Conservation (phyloP, 1,284 basidiomycete species). For the Rhizoctonia solani region DNA sequence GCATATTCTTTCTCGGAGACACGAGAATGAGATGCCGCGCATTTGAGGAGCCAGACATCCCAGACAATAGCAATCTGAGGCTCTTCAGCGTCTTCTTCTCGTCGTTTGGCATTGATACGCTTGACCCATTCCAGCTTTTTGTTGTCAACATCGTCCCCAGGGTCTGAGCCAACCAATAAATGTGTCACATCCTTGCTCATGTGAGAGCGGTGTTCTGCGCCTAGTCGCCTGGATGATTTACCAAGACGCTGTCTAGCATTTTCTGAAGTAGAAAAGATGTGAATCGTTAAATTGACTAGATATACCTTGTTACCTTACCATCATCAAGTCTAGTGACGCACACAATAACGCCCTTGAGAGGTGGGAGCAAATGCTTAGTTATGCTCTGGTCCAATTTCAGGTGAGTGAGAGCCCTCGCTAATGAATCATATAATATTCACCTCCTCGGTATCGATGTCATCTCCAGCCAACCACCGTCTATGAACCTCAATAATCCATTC, state of each 20-base stretch:
- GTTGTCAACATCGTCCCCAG: conserved; percentile 17
- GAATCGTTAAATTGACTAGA: not conserved
- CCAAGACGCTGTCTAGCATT: conserved; percentile 30
- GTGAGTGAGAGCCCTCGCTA: not conserved
- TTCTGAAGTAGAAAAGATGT: conserved; percentile 22
- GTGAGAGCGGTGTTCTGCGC: conserved; percentile 36
- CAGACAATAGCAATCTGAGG: conserved; percentile 40
- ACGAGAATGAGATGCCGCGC: conserved; percentile 12
- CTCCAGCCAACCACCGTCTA: conserved; percentile 39
- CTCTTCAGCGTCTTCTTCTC: conserved; percentile 26
- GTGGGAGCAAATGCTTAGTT: conserved; percentile 36
- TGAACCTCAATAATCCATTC: conserved; percentile 40
- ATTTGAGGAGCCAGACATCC: conserved; percentile 41
- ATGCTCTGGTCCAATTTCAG: conserved; percentile 34
- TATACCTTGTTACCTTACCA: conserved; percentile 16
- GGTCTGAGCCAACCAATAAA: conserved; percentile 39
- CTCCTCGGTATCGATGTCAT: conserved; percentile 36
- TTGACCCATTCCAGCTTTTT: conserved; percentile 37
- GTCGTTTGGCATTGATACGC: conserved; percentile 31
- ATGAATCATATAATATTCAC: conserved; percentile 18
- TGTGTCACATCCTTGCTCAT: conserved; percentile 40
- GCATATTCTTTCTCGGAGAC: conserved; percentile 14
- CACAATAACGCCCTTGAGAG: conserved; percentile 38
- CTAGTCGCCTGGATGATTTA: conserved; percentile 13
- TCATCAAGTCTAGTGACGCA: conserved; percentile 39